A percentile compares a stretch with the other conserved stretches of the same genome.
Conservation (phyloP, 176 grass and related monocot genomes). For the Alloteropsis semialata region DNA sequence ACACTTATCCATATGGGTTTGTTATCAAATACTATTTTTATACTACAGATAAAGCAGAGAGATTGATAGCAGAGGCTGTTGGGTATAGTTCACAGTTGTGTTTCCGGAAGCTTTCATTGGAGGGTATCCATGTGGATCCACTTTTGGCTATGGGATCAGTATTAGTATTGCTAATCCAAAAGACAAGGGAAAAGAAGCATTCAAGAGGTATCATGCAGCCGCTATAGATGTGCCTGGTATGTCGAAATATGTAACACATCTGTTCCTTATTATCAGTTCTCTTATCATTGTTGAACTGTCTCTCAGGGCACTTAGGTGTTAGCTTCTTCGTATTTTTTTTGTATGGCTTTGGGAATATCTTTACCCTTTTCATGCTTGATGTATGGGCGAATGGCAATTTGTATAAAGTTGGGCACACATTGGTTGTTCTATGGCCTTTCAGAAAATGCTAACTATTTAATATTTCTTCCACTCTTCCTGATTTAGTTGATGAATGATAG, state of each 20-base stretch:
- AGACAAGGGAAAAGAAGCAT: conserved; percentile 73
- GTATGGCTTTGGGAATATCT: neutral
- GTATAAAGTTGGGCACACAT: neutral
- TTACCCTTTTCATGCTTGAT: neutral
- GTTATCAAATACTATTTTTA: conserved; percentile 2
- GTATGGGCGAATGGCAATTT: neutral
- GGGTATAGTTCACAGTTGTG: conserved; percentile 79
- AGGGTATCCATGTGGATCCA: conserved; percentile 86
- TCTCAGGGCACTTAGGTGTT: neutral
- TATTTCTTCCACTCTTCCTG: neutral
- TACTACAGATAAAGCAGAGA: conserved; percentile 86
- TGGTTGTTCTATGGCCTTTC: neutral
- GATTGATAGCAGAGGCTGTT: conserved; percentile 78
- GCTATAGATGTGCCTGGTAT: conserved; percentile 94
- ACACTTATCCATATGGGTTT: no score
- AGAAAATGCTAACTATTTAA: neutral
- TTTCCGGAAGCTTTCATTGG: conserved; percentile 94
- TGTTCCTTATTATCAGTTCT: conserved; percentile 1
- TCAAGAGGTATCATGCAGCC: conserved; percentile 72
- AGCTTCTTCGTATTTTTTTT: neutral
- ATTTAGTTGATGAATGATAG: conserved; percentile 19
- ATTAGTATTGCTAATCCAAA: conserved; percentile 54
- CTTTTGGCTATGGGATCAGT: conserved; percentile 60
- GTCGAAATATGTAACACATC: neutral
- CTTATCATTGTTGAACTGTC: neutral